Conservation (phyloP, 768 basidiomycete species). For the Lanmaoa pseudosensibilis region DNA sequence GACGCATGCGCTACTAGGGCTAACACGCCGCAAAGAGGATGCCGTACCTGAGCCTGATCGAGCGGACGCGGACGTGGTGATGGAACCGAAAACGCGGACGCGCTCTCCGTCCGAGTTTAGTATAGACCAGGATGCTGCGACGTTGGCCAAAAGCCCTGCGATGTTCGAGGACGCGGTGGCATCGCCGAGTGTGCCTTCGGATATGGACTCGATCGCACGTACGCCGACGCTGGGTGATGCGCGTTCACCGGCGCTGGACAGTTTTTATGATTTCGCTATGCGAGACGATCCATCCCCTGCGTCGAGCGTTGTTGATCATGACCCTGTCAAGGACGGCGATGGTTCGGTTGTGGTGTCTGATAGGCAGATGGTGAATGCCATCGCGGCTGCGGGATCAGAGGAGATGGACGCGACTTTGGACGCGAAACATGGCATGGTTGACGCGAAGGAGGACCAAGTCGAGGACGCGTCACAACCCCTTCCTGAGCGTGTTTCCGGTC, state of each 20-base stretch:
- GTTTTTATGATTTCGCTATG: slow-evolving; percentile 26
- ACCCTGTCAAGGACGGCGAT: slow-evolving; percentile 18
- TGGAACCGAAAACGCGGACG: neutral
- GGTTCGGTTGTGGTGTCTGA: neutral
- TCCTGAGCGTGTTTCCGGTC: neutral
- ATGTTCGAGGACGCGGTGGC: slow-evolving; percentile 17
- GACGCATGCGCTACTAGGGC: slow-evolving; percentile 30
- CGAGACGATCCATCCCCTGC: slow-evolving; percentile 28
- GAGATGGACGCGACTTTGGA: neutral
- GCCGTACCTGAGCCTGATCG: neutral
- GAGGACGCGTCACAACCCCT: slow-evolving; percentile 1
- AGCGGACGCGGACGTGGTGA: neutral
- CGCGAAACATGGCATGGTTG: neutral
- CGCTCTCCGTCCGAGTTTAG: slow-evolving; percentile 15
- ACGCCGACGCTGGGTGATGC: slow-evolving; percentile 23
- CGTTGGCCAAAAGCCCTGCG: neutral
- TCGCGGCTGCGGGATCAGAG: neutral
- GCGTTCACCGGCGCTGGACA: slow-evolving; percentile 24
- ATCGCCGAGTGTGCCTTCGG: slow-evolving; percentile 28
- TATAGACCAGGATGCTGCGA: neutral
- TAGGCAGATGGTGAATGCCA: neutral
- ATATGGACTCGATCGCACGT: slow-evolving; percentile 26
- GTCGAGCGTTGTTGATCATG: slow-evolving; percentile 29
- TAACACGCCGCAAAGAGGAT: slow-evolving; percentile 2
- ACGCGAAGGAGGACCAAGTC: neutral